A percentile compares a stretch with the other conserved stretches of the same genome.
Conservation (phyloP, 2,329 filamentous ascomycete species). For the Aspergillus sclerotialis region DNA sequence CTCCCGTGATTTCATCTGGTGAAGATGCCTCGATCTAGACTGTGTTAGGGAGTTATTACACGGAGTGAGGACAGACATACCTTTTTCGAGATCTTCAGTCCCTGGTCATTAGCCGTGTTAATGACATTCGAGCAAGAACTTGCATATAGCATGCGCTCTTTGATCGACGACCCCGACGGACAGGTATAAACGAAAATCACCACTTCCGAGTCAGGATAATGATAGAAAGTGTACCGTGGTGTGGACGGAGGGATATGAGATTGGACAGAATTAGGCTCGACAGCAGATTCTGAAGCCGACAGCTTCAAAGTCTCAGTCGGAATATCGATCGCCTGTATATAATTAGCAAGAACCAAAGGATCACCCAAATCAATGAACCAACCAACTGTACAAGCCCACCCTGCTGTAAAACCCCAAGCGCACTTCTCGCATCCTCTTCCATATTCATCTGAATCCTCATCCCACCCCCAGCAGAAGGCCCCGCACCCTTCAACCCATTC, state of each 20-base stretch:
- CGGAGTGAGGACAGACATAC: slow-evolving; percentile 22
- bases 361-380: slow-evolving; percentile 15
- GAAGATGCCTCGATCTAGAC: slow-evolving; percentile 51
- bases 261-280: slow-evolving; percentile 39
- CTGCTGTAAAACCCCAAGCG: slow-evolving; percentile 37
- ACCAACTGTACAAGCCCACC: slow-evolving; percentile 46
- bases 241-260: slow-evolving; percentile 45
- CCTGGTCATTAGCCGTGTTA: slow-evolving; percentile 47
- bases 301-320: slow-evolving; percentile 51
- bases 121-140: slow-evolving; percentile 51
- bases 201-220: slow-evolving; percentile 40
- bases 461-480: slow-evolving; percentile 25
- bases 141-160: slow-evolving; percentile 60
- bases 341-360: slow-evolving; percentile 13
- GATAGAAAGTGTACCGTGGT: slow-evolving; percentile 57
- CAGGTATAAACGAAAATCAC: slow-evolving; percentile 61
- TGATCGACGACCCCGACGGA: slow-evolving; percentile 54
- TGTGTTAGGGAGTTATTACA: slow-evolving; percentile 13
- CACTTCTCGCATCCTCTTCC: slow-evolving; percentile 47
- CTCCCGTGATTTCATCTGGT: slow-evolving; percentile 50
- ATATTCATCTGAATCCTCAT: slow-evolving; percentile 45
- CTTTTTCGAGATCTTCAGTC: slow-evolving; percentile 52
- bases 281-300: slow-evolving; percentile 36
- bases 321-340: slow-evolving; percentile 31
- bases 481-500: slow-evolving; percentile 13